These are phyloP conservation scores for Sugiyamaella xylanicola DNA, from an alignment of 1,139 yeast genomes.

Conservation along the genomic window DNA sequence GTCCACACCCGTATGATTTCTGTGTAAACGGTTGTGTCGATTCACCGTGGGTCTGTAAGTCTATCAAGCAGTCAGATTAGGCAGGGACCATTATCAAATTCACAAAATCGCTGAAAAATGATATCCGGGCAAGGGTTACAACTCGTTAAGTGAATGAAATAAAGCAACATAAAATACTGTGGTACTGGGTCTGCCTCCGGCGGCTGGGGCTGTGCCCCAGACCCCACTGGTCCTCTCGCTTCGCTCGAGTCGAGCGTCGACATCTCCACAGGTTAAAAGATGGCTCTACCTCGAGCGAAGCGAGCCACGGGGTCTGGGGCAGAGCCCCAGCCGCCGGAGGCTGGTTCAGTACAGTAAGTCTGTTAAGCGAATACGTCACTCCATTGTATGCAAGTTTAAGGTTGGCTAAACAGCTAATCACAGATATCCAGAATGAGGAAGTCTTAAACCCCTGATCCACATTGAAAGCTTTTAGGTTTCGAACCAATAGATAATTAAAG, in stretches of 20 bases:
- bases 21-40: not conserved
- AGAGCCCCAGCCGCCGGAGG: too few species aligned
- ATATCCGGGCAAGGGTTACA: not conserved
- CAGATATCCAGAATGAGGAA: not conserved
- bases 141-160: not conserved
- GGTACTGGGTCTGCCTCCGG: too few species aligned
- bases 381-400: not conserved
- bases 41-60: not conserved
- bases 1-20: not conserved
- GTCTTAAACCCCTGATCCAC: not conserved
- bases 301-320: too few species aligned
- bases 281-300: too few species aligned
- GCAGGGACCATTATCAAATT: constrained; percentile 1
- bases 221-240: too few species aligned
- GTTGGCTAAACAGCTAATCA: not conserved
- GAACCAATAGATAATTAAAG: too few species aligned
- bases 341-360: too few species aligned
- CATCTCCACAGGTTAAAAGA: not conserved
- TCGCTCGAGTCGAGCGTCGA: too few species aligned
- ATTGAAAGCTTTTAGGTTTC: too few species aligned
- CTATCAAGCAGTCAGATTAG: not conserved
- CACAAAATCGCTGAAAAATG: not conserved
- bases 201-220: too few species aligned
- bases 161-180: too few species aligned
- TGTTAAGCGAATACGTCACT: not conserved